phyloP scores from a whole-genome alignment of 495 filamentous ascomycete genomes.

The Aspergillus bridgeri region DNA sequence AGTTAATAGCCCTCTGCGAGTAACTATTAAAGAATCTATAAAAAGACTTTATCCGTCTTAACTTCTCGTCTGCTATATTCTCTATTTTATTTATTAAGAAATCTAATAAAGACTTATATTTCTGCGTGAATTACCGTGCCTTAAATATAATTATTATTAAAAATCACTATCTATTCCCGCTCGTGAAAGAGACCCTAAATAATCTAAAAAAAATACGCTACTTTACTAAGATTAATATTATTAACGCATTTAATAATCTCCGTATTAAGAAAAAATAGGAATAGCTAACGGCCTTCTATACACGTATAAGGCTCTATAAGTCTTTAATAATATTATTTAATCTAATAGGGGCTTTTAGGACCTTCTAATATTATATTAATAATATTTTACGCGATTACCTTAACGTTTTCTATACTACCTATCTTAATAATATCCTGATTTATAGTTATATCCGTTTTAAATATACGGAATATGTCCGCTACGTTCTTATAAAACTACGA shows the following conservation, averaged over 20 bases:
- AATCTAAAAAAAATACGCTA: conserved; percentile 23
- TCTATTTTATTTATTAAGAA: conserved; percentile 39
- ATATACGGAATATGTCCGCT: conserved; percentile 16
- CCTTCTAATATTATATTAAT: conserved; percentile 34
- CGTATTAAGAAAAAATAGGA: conserved; percentile 22
- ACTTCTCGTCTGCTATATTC: conserved; percentile 13
- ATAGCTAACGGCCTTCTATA: conserved; percentile 35
- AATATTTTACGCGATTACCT: conserved; percentile 21
- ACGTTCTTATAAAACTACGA: conserved; percentile 15
- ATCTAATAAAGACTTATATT: conserved; percentile 21
- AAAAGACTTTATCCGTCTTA: conserved; percentile 39
- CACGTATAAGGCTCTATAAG: conserved; percentile 24
- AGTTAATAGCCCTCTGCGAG: no score
- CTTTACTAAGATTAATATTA: conserved; percentile 48
- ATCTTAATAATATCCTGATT: conserved; percentile 36
- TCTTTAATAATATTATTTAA: conserved; percentile 20
- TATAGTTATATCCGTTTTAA: conserved; percentile 25
- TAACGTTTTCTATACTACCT: conserved; percentile 23
- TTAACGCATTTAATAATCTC: conserved; percentile 37
- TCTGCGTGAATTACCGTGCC: conserved; percentile 46
- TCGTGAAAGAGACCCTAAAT: conserved; percentile 43
- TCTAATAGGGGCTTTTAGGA: conserved; percentile 10
- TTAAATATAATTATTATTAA: conserved; percentile 43
- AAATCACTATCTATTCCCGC: conserved; percentile 41
- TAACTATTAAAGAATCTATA: no score